Base-by-base conservation (phyloP, 2,329 filamentous ascomycete species). In the Zasmidium cellare region DNA sequence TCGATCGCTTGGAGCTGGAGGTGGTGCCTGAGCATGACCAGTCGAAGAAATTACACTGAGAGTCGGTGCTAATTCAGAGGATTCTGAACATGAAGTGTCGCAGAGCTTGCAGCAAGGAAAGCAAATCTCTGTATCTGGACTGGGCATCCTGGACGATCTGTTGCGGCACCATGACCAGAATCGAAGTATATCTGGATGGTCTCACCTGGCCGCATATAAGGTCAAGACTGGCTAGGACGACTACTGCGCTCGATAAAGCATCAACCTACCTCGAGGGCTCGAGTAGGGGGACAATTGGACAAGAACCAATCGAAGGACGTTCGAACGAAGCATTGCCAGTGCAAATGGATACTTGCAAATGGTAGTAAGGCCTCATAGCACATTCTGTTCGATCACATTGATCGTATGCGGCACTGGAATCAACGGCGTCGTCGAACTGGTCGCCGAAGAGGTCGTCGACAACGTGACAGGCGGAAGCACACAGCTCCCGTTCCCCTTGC, bases 341-440 rank as follows among this genome's bases (percentile, higher is more conserved):
- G n/a, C n/a, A n/a, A n/a, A n/a, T n/a, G n/a, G n/a, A n/a, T n/a
- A n/a, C n/a, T n/a, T n/a, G n/a, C n/a, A n/a, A n/a, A n/a, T n/a
- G n/a, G n/a, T n/a, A n/a, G n/a, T 28, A 5, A 28, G 25, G 35
- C 35, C 28, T 24, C 38, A 25, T n/a, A 59, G 20, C 2, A 51
- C 48, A 23, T 56, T 59, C 45, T 59, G 57, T 20, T 49, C 41
- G 19, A 59, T 35, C 7, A 46, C 25, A 47, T 59, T 53, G 24
- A 20, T 53, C 16, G 49, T 50, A 24, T 59, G 35, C 23, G 57
- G 57, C 31, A 59, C 57, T 3, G 57, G 53, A 3, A 53, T 12
- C 19, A 44, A 38, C 14, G 49, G 28, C 16, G 45, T 46, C 12
- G 38, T 51, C 9, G 47, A 25, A 22, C n/a, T 46, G 18, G 22